Evolutionary conservation across 768 basidiomycete genomes (phyloP).

Genomic region (Imleria badia): DNA sequence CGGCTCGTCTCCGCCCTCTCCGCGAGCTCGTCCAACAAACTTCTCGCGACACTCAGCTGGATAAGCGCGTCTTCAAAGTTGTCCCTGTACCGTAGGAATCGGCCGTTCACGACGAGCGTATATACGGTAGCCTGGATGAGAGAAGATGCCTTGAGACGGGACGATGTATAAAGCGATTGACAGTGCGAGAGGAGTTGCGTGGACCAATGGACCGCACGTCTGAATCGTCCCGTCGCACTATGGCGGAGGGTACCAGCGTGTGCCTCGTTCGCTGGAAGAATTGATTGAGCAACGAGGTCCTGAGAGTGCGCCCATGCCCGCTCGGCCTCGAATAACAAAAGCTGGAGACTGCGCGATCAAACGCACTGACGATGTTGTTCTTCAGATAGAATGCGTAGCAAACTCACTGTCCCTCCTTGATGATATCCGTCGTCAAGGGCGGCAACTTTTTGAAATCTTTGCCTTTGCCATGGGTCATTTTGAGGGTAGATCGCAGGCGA

Average conservation of each 20-base stretch:
- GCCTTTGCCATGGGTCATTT: slow-evolving; percentile 85
- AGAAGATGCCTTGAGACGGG: slow-evolving; percentile 53
- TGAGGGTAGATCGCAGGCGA: slow-evolving; percentile 79
- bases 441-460: slow-evolving; percentile 88
- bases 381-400: not conserved
- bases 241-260: slow-evolving; percentile 61
- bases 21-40: slow-evolving; percentile 68
- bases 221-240: slow-evolving; percentile 76
- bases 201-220: slow-evolving; percentile 77
- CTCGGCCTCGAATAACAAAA: slow-evolving; percentile 87
- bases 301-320: slow-evolving; percentile 91
- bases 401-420: slow-evolving; percentile 84
- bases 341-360: slow-evolving; percentile 57
- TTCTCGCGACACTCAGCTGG: slow-evolving; percentile 76
- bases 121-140: slow-evolving; percentile 76
- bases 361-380: slow-evolving; percentile 10
- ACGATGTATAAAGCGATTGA: slow-evolving; percentile 57
- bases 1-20: slow-evolving; percentile 63
- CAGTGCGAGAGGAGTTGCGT: slow-evolving; percentile 72
- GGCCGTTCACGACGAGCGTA: slow-evolving; percentile 78
- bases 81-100: slow-evolving; percentile 73
- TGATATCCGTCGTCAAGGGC: slow-evolving; percentile 58
- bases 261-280: slow-evolving; percentile 50
- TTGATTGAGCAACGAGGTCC: slow-evolving; percentile 58
- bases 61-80: slow-evolving; percentile 74